A percentile compares a stretch with the other conserved stretches of the same genome.
phyloP scores from a whole-genome alignment of 306 rosid species.

The Cajanus cajan region DNA sequence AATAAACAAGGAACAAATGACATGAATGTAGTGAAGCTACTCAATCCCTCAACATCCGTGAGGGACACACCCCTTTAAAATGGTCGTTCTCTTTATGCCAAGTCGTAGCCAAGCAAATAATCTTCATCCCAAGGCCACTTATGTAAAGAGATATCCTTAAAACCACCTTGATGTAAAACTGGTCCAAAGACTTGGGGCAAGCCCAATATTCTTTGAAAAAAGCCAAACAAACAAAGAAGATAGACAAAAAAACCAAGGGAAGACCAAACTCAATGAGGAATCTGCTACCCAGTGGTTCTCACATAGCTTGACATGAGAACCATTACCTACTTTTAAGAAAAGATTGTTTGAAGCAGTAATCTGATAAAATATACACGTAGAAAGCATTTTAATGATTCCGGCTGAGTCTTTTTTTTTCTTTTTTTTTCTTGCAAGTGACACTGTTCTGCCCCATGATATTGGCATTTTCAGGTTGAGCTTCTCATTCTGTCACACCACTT shows the following conservation, averaged over 20 bases:
- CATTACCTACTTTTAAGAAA: not conserved
- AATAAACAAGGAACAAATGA: not conserved
- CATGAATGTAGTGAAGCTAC: not conserved
- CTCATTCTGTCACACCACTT: slow-evolving; percentile 95
- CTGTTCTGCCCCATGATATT: slow-evolving; percentile 22
- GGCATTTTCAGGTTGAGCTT: slow-evolving; percentile 86
- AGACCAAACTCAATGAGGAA: not conserved
- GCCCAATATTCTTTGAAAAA: too few relatives aligned
- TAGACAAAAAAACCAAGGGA: not conserved
- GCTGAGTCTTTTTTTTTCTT: not conserved
- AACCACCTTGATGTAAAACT: not conserved
- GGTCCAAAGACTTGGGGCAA: not conserved
- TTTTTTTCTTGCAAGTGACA: slow-evolving; percentile 28
- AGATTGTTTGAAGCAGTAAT: not conserved
- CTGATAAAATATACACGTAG: not conserved
- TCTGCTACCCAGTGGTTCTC: not conserved
- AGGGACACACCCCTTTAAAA: not conserved
- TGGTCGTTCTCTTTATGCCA: not conserved
- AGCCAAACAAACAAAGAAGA: too few relatives aligned
- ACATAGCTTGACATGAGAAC: not conserved
- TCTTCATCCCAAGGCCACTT: not conserved
- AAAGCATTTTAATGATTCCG: slow-evolving; percentile 16
- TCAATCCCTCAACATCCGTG: not conserved
- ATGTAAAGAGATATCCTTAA: not conserved
- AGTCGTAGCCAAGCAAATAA: not conserved